Evolutionary conservation across 2,329 filamentous ascomycete genomes (phyloP).

Genomic region (Colletotrichum chlorophyti): DNA sequence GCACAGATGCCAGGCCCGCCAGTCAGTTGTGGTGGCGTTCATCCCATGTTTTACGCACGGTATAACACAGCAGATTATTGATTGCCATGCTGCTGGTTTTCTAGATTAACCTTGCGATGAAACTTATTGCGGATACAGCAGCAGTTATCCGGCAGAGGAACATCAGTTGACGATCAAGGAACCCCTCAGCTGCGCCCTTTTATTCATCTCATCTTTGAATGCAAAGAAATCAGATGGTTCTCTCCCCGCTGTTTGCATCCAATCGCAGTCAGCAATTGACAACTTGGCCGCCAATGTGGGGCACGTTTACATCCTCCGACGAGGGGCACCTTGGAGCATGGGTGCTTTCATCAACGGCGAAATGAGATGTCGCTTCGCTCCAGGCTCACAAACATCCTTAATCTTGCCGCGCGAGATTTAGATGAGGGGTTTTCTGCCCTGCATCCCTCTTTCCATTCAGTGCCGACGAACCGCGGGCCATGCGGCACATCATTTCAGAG

Average conservation of each 20-base stretch:
- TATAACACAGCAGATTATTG: not conserved
- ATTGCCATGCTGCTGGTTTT: not conserved
- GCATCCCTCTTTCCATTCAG: slow-evolving; percentile 6
- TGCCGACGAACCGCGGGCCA: slow-evolving; percentile 13
- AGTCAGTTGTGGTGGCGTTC: not conserved
- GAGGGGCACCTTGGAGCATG: not conserved
- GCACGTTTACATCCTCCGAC: not conserved
- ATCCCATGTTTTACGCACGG: slow-evolving; percentile 3
- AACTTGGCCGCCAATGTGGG: not conserved
- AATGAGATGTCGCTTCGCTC: slow-evolving; percentile 16
- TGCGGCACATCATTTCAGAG: slow-evolving; percentile 15
- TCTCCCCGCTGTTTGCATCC: not conserved
- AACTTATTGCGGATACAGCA: slow-evolving; percentile 13
- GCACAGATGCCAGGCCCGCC: slow-evolving; percentile 16
- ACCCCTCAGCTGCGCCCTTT: not conserved
- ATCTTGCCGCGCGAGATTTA: slow-evolving; percentile 8
- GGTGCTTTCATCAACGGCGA: not conserved
- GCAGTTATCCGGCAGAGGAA: not conserved
- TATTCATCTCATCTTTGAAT: not conserved
- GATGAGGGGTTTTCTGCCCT: slow-evolving; percentile 13
- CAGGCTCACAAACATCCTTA: slow-evolving; percentile 14
- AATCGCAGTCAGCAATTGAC: not conserved
- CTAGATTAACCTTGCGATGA: slow-evolving; percentile 1
- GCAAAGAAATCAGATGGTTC: not conserved
- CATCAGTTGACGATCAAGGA: not conserved